A percentile compares a stretch with the other conserved stretches of the same genome.
phyloP scores from a whole-genome alignment of 768 basidiomycete species.

The Cubamyces lactineus region DNA sequence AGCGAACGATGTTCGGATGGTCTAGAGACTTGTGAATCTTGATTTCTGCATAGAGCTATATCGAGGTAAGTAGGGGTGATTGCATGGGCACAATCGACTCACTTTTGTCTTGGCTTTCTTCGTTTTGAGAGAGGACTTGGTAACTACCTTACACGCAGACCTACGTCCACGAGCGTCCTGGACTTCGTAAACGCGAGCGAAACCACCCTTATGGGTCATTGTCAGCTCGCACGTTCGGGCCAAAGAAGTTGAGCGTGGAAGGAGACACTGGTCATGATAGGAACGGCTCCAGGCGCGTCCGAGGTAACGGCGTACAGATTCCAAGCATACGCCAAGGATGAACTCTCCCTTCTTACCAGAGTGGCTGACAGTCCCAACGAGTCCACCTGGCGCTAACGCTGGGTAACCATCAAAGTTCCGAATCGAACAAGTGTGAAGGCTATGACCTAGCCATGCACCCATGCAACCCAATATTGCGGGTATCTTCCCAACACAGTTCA shows the following conservation, averaged over 20 bases:
- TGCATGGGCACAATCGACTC: conserved; percentile 18
- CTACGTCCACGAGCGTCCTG: conserved; percentile 65
- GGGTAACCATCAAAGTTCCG: too few species aligned
- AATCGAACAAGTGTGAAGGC: too few species aligned
- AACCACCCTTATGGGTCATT: conserved; percentile 65
- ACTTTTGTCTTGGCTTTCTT: conserved; percentile 99
- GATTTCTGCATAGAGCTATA: conserved; percentile 95
- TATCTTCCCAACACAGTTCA: not conserved
- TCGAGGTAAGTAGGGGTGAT: not conserved
- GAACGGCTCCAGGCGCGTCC: too few species aligned
- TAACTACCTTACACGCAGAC: conserved; percentile 92
- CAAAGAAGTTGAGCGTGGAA: too few species aligned
- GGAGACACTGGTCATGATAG: too few species aligned
- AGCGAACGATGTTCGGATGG: conserved; percentile 92
- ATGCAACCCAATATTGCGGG: too few species aligned
- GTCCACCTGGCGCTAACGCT: too few species aligned
- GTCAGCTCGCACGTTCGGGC: not conserved
- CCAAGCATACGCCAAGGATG: too few species aligned
- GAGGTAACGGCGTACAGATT: too few species aligned
- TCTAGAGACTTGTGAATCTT: conserved; percentile 91
- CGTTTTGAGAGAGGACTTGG: conserved; percentile 88
- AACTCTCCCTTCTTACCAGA: too few species aligned
- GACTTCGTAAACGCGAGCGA: conserved; percentile 97
- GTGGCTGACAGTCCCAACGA: too few species aligned
- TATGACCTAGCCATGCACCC: too few species aligned